Base-by-base conservation (phyloP, 352 stramenopile genomes). In the Globisporangium ultimum region DNA sequence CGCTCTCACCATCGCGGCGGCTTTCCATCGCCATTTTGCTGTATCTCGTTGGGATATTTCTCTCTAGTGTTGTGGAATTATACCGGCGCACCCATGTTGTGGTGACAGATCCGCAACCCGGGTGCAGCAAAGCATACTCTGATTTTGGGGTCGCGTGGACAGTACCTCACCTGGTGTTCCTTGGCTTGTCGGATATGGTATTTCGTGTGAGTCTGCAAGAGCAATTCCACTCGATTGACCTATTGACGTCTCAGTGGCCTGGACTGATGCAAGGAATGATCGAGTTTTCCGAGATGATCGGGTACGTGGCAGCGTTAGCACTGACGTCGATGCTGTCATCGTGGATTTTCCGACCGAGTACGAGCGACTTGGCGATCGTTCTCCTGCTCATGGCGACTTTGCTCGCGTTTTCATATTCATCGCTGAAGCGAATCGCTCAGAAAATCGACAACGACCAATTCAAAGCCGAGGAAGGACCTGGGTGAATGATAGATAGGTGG, bases 51-150 rank as follows among this genome's bases (percentile, higher is more conserved):
- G 68, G 74, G 9, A 55, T 91, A 28, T 94, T 94, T 58, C 53
- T 91, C 36, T 77, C 80, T 11, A 88, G 84, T 53, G 70, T 94
- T 41, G 71, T 90, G 14, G 82, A 91, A 65, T 70, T 94, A 0
- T 94, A 94, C 48, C 80, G 84, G 2, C 80, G 84, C 18, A 79
- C 76, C 36, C 53, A 66, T 28, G 53, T 20, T 14, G 54, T 72
- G 1, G 53, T 58, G 15, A 47, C 60, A n/a, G 55, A 56, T 6
- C 36, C 54, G 32, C 38, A 67, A 12, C 52, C 55, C 18, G 58
- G 63, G 34, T 81, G 72, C 57, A 49, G 21, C 62, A 81, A 84
- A 53, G 28, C 52, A 7, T 38, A 65, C 7, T 47, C 65, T 17
- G 72, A 88, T 32, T 81, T 92, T 18, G 55, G 54, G 3, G 73